Conservation (phyloP, 108 stramenopile species). For the Parietichytrium sp. region DNA sequence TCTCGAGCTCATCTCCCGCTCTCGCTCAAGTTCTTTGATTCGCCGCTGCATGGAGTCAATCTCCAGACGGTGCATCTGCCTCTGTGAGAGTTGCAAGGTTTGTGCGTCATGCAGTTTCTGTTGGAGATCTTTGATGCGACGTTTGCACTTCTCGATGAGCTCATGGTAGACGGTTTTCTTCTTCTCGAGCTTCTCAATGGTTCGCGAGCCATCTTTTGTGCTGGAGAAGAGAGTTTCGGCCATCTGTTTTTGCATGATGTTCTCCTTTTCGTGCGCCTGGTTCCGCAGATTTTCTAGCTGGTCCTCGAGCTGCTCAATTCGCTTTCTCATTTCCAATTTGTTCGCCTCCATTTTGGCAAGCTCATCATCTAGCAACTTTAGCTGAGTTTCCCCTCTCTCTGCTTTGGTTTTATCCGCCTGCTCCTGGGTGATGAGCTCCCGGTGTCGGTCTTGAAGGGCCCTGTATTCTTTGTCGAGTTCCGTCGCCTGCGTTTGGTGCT, state of each 20-base stretch:
- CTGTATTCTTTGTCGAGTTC: constrained; percentile 18
- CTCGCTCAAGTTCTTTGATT: not conserved
- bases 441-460: constrained; percentile 14
- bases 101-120: not conserved
- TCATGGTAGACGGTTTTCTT: constrained; percentile 32
- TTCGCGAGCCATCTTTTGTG: not conserved
- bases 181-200: constrained; percentile 22
- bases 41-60: not conserved
- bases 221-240: not conserved
- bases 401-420: not conserved
- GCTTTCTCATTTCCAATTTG: not conserved
- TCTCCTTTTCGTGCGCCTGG: not conserved
- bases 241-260: not conserved
- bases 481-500: not conserved
- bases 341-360: not conserved
- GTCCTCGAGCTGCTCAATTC: not conserved
- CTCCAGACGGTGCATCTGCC: not conserved
- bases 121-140: constrained; percentile 7
- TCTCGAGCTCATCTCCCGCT: not conserved
- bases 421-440: not conserved
- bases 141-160: not conserved
- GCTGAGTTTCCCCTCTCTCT: not conserved
- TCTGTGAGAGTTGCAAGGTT: not conserved
- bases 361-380: not conserved
- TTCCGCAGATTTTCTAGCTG: no score